Conservation (phyloP, 179 eudicot species). For the Spergularia azorica region DNA sequence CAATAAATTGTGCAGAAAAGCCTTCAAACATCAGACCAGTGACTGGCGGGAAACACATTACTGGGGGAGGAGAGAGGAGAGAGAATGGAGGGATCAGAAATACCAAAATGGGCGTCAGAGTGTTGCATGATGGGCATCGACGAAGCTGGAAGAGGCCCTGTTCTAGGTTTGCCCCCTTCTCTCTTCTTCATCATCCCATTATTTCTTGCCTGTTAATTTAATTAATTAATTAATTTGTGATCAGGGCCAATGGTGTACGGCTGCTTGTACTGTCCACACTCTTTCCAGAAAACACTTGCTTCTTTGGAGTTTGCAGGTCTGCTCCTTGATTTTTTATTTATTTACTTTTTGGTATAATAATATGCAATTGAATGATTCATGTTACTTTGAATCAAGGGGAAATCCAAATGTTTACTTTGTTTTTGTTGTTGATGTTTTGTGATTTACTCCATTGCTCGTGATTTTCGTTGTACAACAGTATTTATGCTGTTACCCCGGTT, state of each 20-base stretch:
- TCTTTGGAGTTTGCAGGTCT: slow-evolving; percentile 81
- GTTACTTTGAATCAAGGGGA: background rate
- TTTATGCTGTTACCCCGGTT: background rate
- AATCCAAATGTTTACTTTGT: background rate
- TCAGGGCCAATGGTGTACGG: slow-evolving; percentile 99
- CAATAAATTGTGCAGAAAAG: no score
- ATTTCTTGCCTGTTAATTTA: background rate
- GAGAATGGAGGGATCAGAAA: slow-evolving; percentile 41
- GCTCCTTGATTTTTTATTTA: background rate
- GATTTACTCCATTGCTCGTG: background rate
- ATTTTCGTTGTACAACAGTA: background rate
- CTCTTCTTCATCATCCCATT: background rate
- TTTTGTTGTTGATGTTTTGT: background rate
- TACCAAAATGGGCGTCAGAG: slow-evolving; percentile 74
- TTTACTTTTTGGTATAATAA: background rate
- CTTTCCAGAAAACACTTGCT: slow-evolving; percentile 75
- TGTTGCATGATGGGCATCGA: slow-evolving; percentile 98
- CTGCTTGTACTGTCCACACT: slow-evolving; percentile 82
- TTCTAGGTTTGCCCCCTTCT: slow-evolving; percentile 55
- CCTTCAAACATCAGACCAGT: no score
- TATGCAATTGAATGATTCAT: background rate
- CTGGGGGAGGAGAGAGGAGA: background rate
- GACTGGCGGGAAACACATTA: slow-evolving; percentile 12
- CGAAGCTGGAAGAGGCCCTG: slow-evolving; percentile 99
- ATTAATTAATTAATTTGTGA: background rate